These are phyloP conservation scores for Solioccasus polychromus DNA, from an alignment of 768 basidiomycete species.

Conservation along the genomic window DNA sequence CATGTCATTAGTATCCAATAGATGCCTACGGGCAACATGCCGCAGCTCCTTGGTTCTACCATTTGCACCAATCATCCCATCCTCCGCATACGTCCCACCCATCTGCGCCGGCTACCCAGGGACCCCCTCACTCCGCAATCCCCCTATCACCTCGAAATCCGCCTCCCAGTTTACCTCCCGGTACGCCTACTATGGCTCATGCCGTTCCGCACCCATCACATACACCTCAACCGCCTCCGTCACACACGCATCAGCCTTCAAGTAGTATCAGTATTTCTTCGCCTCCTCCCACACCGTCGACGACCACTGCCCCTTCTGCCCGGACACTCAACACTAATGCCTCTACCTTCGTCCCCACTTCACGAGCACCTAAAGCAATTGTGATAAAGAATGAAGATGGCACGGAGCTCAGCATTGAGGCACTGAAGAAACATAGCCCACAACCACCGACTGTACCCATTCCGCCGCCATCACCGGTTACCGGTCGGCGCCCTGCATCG, in stretches of 20 bases:
- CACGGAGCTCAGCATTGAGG: constrained; percentile 57
- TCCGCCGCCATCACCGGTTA: constrained; percentile 35
- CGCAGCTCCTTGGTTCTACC: constrained; percentile 42
- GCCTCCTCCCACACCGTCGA: constrained; percentile 67
- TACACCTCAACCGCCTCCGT: constrained; percentile 46
- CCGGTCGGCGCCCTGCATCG: constrained; percentile 27
- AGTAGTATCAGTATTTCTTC: constrained; percentile 48
- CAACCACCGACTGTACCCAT: constrained; percentile 39
- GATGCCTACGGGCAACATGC: constrained; percentile 47
- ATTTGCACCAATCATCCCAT: constrained; percentile 39
- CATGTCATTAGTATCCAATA: constrained; percentile 38
- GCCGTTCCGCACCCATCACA: constrained; percentile 48
- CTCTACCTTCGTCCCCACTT: constrained; percentile 60
- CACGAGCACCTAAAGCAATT: constrained; percentile 40
- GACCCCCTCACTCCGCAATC: constrained; percentile 47
- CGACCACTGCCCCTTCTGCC: constrained; percentile 38
- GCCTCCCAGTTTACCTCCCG: constrained; percentile 52
- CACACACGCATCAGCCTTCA: constrained; percentile 41
- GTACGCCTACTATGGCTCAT: constrained; percentile 67
- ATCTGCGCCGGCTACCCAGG: constrained; percentile 34
- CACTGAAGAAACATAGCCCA: constrained; percentile 48
- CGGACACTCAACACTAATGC: constrained; percentile 61
- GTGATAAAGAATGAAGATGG: constrained; percentile 67
- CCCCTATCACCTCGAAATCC: constrained; percentile 71
- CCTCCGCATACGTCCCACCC: constrained; percentile 45